Evolutionary conservation across 2,329 filamentous ascomycete genomes (phyloP), one percentile per base, ranked within the genome.

Genomic region (Podosphaera fusca): DNA sequence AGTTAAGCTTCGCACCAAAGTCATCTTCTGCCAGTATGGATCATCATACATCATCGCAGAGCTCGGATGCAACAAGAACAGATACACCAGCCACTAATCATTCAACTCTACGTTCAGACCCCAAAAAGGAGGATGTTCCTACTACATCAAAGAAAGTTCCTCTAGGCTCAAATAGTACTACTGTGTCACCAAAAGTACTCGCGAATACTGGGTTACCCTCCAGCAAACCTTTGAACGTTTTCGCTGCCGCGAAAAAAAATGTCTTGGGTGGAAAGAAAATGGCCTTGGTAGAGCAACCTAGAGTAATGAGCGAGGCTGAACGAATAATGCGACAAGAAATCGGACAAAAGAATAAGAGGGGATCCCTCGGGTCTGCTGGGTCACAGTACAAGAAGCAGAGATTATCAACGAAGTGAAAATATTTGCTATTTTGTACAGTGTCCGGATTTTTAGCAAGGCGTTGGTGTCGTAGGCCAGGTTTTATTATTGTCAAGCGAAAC

Each of bases 291-390:
- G 79, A 80, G 60, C 76, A 77, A 57, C 81, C 80, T 1, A 87
- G 85, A 74, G 92, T 85, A 64, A 90, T 94, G 78, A 90, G 85
- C 64, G 87, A 94, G 66, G 84, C 82, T 2, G 87, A 90, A 70
- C 77, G 84, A 56, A 94, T 92, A 64, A 95, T 94, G 88, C 86
- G 84, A 69, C 83, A 85, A 63, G 85, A 89, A 66, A 75, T 87
- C 69, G 84, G 87, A 63, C 74, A 76, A 61, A 88, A 87, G 67
- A 74, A 82, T 57, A 69, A 74, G 38, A 72, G 78, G 53, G 75
- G 73, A 8, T 66, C 66, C 3, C 68, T 68, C 1, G 74, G 74
- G 0, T 72, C 73, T 56, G 70, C 70, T 21, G 73, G 73, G 52
- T 69, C 72, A 0, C 69, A 70, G 53, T 80, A 81, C 54, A 81